Evolutionary conservation across 1,284 basidiomycete genomes (phyloP).

Genomic region (Puccinia triticina): DNA sequence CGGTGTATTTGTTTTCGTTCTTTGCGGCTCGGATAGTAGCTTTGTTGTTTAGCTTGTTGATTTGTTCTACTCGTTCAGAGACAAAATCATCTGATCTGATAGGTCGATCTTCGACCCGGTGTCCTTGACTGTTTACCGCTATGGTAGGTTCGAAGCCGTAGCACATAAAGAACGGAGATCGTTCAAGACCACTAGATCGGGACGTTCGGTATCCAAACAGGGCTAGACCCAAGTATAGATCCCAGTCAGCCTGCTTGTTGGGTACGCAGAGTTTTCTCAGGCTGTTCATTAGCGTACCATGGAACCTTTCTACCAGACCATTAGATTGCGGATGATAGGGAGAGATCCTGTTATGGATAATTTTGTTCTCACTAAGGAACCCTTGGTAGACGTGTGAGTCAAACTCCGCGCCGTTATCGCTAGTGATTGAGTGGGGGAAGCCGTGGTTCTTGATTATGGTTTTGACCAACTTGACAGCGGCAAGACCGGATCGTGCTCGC

Average conservation of each 20-base stretch:
- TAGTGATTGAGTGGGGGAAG: neutral
- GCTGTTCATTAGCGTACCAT: neutral
- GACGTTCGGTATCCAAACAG: constrained; percentile 18
- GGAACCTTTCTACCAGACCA: constrained; percentile 19
- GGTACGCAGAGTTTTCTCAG: neutral
- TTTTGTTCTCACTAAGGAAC: constrained; percentile 11
- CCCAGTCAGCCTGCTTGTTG: constrained; percentile 19
- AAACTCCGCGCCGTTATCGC: constrained; percentile 19
- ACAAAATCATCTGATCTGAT: neutral
- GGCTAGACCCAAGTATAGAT: neutral
- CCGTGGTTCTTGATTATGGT: constrained; percentile 17
- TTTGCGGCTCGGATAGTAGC: neutral
- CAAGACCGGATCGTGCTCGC: too few species aligned
- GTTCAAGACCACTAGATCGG: neutral
- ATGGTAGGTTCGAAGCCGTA: constrained; percentile 11
- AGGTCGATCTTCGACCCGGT: neutral
- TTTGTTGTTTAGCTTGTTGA: constrained; percentile 4
- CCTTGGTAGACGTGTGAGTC: neutral
- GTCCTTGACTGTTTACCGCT: neutral
- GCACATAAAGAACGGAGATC: too few species aligned
- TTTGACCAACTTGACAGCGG: neutral
- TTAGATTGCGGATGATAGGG: constrained; percentile 34
- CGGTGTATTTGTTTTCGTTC: neutral
- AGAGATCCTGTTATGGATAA: constrained; percentile 11
- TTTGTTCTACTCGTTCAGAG: neutral